Evolutionary conservation across 129 eudicot genomes (phyloP).

Genomic region (Saposhnikovia divaricata): DNA sequence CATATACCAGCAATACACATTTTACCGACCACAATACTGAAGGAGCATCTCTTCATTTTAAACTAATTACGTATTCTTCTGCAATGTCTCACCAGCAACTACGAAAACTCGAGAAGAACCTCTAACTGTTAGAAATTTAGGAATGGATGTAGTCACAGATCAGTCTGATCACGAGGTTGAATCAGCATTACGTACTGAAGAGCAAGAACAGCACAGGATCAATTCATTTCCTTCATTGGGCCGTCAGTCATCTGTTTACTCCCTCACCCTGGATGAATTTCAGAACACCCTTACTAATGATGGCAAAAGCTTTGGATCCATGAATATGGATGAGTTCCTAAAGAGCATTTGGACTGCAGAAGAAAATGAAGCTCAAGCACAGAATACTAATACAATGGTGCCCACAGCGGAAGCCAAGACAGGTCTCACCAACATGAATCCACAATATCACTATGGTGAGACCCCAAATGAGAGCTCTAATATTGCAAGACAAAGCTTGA

Average conservation of each 20-base stretch:
- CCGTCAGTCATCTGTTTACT: conserved; percentile 72
- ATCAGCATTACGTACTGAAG: not conserved
- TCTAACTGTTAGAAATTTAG: not conserved
- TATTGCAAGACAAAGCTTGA: conserved; percentile 38
- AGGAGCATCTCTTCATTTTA: not conserved
- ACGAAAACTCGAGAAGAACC: not conserved
- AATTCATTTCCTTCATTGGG: conserved; percentile 39
- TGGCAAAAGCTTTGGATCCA: conserved; percentile 78
- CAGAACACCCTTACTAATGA: conserved; percentile 60
- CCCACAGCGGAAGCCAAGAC: not conserved
- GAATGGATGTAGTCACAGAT: not conserved
- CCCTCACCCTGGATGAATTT: conserved; percentile 82
- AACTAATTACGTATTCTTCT: not conserved
- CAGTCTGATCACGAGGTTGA: not conserved
- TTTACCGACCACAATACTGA: not conserved
- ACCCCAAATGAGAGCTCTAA: conserved; percentile 5
- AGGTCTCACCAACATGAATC: not conserved
- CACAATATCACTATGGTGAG: not conserved
- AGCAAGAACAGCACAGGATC: not conserved
- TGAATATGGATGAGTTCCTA: conserved; percentile 94
- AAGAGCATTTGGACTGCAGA: conserved; percentile 97
- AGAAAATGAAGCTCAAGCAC: conserved; percentile 62
- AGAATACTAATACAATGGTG: not conserved
- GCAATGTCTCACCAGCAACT: not conserved
- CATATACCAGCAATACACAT: not conserved